Conservation (phyloP, 345 rosid species). For the Salix brachista region DNA sequence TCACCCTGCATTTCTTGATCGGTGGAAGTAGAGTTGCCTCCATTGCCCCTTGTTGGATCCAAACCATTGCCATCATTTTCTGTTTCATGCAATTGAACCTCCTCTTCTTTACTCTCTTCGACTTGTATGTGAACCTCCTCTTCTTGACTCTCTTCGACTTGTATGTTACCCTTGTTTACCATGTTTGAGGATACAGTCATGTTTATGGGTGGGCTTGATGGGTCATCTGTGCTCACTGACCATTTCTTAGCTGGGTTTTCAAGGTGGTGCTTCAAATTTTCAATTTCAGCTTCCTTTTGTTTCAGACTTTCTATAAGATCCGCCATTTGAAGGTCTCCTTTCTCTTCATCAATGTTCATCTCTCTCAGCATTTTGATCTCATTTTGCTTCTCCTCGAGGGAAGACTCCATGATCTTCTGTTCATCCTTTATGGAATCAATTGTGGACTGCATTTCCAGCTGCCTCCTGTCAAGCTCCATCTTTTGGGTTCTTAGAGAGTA, state of each 20-base stretch:
- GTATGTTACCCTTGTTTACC: conserved; percentile 5
- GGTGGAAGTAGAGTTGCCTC: background rate
- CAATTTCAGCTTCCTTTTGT: conserved; percentile 48
- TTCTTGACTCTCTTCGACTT: no score
- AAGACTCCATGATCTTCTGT: conserved; percentile 38
- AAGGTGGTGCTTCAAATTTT: conserved; percentile 39
- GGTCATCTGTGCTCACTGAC: conserved; percentile 34
- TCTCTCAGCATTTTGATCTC: conserved; percentile 38
- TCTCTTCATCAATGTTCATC: conserved; percentile 12
- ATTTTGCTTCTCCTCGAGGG: conserved; percentile 42
- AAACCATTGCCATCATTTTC: background rate
- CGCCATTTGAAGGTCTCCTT: conserved; percentile 18
- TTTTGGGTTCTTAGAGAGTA: conserved; percentile 38
- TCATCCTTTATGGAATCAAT: conserved; percentile 56
- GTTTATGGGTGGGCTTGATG: conserved; percentile 15
- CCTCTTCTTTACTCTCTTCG: background rate
- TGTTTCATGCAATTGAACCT: background rate
- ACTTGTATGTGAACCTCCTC: no score
- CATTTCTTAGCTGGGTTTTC: conserved; percentile 19
- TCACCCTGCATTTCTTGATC: background rate
- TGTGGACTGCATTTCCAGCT: conserved; percentile 50
- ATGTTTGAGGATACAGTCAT: conserved; percentile 5
- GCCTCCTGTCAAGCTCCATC: conserved; percentile 45
- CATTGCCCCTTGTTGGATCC: conserved; percentile 3
- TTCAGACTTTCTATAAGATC: conserved; percentile 40